Conservation (phyloP, 1,139 yeast species). For the Scheffersomyces illinoinensis region DNA sequence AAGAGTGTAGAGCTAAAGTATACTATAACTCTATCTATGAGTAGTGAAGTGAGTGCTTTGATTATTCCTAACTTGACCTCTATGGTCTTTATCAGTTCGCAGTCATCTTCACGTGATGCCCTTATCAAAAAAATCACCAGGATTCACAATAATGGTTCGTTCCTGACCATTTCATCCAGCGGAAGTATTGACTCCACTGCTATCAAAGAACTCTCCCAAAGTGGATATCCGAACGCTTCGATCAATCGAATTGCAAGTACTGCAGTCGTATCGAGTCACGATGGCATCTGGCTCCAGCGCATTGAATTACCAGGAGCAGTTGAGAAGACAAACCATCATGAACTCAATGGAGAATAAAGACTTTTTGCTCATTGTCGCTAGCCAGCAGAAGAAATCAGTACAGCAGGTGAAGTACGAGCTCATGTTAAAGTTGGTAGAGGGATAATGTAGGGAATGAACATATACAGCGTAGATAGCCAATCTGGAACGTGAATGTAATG, state of each 20-base stretch:
- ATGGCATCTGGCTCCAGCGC: background rate
- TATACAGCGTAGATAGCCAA: background rate
- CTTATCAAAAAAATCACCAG: background rate
- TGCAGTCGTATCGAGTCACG: background rate
- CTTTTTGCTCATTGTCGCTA: conserved; percentile 43
- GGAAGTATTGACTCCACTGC: background rate
- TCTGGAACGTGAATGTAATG: background rate
- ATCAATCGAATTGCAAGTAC: background rate
- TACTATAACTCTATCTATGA: too few species aligned
- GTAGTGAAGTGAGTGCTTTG: background rate
- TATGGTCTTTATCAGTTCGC: background rate
- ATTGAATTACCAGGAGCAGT: conserved; percentile 37
- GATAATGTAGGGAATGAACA: background rate
- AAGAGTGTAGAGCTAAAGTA: background rate
- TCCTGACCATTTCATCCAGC: background rate
- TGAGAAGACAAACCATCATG: conserved; percentile 38
- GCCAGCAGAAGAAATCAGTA: conserved; percentile 45
- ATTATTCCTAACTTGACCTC: background rate
- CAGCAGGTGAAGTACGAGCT: conserved; percentile 46
- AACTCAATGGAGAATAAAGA: conserved; percentile 47
- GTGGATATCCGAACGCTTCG: background rate
- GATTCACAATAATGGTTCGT: background rate
- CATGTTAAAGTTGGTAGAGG: conserved; percentile 16
- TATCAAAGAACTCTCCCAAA: background rate
- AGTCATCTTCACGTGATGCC: background rate